Percentiles rank a stretch among this genome's conserved stretches.
Evolutionary conservation across 2,329 filamentous ascomycete genomes (phyloP).

Genomic region (Colletotrichum caudatum): DNA sequence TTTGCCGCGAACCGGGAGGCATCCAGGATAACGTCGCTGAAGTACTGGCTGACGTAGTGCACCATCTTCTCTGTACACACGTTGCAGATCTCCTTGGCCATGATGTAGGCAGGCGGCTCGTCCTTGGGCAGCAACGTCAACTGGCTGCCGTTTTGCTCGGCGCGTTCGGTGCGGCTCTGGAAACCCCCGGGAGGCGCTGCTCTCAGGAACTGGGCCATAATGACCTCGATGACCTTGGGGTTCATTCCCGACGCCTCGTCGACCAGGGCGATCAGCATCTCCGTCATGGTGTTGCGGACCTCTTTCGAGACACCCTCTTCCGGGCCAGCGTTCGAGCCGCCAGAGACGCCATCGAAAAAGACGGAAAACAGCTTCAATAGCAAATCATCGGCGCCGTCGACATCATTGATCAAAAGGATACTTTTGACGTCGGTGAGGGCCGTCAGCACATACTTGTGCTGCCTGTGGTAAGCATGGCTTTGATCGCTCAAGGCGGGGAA

Average conservation of each 20-base stretch:
- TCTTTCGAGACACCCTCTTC: constrained; percentile 91
- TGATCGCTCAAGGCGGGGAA: constrained; percentile 88
- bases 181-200: constrained; percentile 77
- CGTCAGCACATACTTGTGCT: constrained; percentile 90
- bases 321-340: constrained; percentile 77
- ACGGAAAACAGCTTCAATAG: constrained; percentile 85
- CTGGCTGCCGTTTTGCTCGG: constrained; percentile 78
- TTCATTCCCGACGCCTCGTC: constrained; percentile 86
- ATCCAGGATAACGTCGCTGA: constrained; percentile 95
- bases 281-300: constrained; percentile 91
- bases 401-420: constrained; percentile 89
- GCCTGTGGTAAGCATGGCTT: constrained; percentile 88
- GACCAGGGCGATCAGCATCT: constrained; percentile 84
- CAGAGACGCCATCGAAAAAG: constrained; percentile 92
- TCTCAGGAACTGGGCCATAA: constrained; percentile 94
- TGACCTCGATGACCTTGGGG: constrained; percentile 86
- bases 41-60: constrained; percentile 93
- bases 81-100: constrained; percentile 95
- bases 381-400: constrained; percentile 83
- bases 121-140: constrained; percentile 87
- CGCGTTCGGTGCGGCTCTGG: constrained; percentile 63
- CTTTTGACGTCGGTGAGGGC: constrained; percentile 95
- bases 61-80: constrained; percentile 93
- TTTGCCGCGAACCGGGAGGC: constrained; percentile 73
- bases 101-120: constrained; percentile 92